Percentiles rank a stretch among this genome's conserved stretches.
Conservation (phyloP, 179 eudicot species). For the Silene noctiflora region DNA sequence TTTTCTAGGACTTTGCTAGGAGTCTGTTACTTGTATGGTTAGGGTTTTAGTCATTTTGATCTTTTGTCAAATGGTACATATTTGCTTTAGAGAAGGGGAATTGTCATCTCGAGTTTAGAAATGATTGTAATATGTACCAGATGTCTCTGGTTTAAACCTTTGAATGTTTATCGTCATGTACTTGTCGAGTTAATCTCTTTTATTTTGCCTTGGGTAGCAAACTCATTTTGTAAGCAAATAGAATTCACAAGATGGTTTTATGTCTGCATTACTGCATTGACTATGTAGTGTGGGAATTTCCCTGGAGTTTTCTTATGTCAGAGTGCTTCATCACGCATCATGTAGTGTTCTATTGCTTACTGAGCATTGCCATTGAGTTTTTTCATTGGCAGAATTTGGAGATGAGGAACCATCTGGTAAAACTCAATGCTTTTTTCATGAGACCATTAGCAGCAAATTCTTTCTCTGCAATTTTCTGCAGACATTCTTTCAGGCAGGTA, state of each 20-base stretch:
- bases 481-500: conserved; percentile 12
- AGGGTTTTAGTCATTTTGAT: conserved; percentile 18
- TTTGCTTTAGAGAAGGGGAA: conserved; percentile 13
- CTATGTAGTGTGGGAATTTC: conserved; percentile 16
- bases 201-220: not conserved
- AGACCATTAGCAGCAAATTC: not conserved
- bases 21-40: conserved; percentile 2
- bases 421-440: not conserved
- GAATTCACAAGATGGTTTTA: conserved; percentile 7
- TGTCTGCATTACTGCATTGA: conserved; percentile 10
- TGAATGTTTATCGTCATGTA: conserved; percentile 16
- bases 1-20: conserved; percentile 16
- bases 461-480: conserved; percentile 4
- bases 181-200: not conserved
- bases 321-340: not conserved
- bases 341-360: not conserved
- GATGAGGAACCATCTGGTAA: conserved; percentile 16
- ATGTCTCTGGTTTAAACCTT: conserved; percentile 23
- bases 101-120: conserved; percentile 23
- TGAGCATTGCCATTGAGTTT: conserved; percentile 27
- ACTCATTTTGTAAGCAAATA: not conserved
- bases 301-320: conserved; percentile 16
- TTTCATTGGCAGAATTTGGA: conserved; percentile 23
- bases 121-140: conserved; percentile 27
- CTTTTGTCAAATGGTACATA: conserved; percentile 22